Base-by-base conservation (phyloP, 441 rosid genomes). In the Aleurites moluccanus region DNA sequence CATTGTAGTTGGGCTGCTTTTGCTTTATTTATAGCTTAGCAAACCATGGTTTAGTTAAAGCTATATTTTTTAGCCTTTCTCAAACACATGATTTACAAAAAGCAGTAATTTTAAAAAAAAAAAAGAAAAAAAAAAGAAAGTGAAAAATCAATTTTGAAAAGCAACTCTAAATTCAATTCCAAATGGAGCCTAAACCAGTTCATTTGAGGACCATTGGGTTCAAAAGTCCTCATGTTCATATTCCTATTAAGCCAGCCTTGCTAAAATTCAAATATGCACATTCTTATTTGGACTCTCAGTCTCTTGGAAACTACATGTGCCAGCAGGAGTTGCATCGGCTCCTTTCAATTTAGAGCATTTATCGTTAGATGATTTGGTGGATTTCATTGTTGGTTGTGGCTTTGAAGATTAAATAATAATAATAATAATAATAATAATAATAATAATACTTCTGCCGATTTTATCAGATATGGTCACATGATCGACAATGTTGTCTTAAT, bases 381-480 rank as follows among this genome's bases (percentile, higher is more conserved):
- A 44, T 56, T 62, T 47, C n/a, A n/a, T n/a, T n/a, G 6, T 55
- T 25, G 65, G 45, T 33, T 66, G 18, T 27, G 30, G 56, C 35
- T 73, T 27, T 69, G 23, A 33, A 69, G 10, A 27, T 65, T 47
- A 8, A n/a, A 11, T 61, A 21, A 35, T 45, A 30, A 28, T n/a
- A n/a, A n/a, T n/a, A n/a, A n/a, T n/a, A n/a, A n/a, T n/a, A n/a
- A n/a, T n/a, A n/a, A n/a, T n/a, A 67, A 18, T 38, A 15, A 8
- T 50, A 18, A 15, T n/a, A 57, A 73, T 53, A 6, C 63, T 76
- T 76, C 45, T 53, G 4, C 35, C 59, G 35, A 80, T 73, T 80
- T 30, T n/a, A n/a, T n/a, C 85, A 95, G 99, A 78, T 95, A 95
- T 70, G 99, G 99, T 63, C 99, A 95, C 80, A 95, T 95, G 99